phyloP scores from a whole-genome alignment of 2,329 filamentous ascomycete species.

The Xylaria sp. region DNA sequence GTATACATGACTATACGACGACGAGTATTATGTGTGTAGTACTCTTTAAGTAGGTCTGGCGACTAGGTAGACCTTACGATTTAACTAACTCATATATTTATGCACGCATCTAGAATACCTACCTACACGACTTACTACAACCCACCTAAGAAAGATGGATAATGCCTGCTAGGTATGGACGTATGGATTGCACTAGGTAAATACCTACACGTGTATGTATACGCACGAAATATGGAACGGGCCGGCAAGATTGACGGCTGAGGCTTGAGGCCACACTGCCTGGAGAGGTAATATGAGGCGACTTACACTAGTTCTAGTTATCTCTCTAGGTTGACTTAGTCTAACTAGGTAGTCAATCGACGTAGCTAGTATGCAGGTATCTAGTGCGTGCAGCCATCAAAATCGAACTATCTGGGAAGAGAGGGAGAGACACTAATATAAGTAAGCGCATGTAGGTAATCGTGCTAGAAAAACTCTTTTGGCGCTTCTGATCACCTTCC shows the following conservation, averaged over 20 bases:
- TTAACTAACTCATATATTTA: too few relatives aligned
- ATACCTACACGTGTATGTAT: constrained; percentile 21
- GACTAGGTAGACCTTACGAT: too few relatives aligned
- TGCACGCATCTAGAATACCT: too few relatives aligned
- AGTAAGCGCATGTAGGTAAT: not conserved
- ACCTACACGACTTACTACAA: too few relatives aligned
- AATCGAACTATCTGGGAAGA: not conserved
- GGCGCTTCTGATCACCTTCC: constrained; percentile 15
- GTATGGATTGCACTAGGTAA: not conserved
- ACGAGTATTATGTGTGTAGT: not conserved
- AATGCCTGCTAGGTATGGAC: not conserved
- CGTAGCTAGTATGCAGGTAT: not conserved
- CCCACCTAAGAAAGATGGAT: too few relatives aligned
- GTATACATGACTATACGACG: not conserved
- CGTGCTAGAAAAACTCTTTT: constrained; percentile 16
- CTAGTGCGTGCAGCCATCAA: constrained; percentile 11
- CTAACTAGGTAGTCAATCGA: not conserved
- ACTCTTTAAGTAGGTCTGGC: not conserved
- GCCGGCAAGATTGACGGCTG: constrained; percentile 31
- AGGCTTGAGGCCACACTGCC: constrained; percentile 13
- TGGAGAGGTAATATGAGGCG: not conserved
- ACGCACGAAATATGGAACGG: constrained; percentile 37
- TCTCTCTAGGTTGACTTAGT: not conserved
- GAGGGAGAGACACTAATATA: not conserved
- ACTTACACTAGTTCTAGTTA: not conserved